phyloP scores from a whole-genome alignment of 2,329 filamentous ascomycete genomes.

The Colletotrichum lupini region DNA sequence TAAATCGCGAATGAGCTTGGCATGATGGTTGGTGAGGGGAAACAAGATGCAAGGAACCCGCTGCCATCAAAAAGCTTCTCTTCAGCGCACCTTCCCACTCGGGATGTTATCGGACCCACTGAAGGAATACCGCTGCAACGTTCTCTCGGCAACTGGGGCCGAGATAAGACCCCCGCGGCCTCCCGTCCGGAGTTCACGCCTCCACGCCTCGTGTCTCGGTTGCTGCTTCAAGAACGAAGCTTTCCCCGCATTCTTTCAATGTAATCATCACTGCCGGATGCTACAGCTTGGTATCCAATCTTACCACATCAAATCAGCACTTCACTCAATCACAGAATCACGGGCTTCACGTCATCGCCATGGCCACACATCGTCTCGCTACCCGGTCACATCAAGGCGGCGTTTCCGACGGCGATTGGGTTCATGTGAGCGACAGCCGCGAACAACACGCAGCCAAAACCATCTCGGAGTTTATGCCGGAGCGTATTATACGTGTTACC shows the following conservation, averaged over 20 bases:
- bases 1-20: background rate
- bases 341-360: background rate
- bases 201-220: background rate
- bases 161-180: constrained; percentile 28
- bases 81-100: constrained; percentile 11
- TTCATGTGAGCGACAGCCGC: background rate
- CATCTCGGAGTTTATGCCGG: constrained; percentile 46
- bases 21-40: background rate
- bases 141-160: constrained; percentile 20
- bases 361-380: background rate
- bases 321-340: background rate
- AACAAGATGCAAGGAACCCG: background rate
- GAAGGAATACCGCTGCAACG: background rate
- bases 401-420: constrained; percentile 11
- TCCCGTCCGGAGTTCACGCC: background rate
- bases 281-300: background rate
- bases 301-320: too few species aligned
- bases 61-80: constrained; percentile 1
- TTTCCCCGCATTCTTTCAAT: constrained; percentile 14
- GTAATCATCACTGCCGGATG: background rate
- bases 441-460: background rate
- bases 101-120: constrained; percentile 18
- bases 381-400: background rate
- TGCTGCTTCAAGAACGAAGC: constrained; percentile 6
- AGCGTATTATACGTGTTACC: constrained; percentile 55